Base-by-base conservation (phyloP, 768 basidiomycete genomes). In the Kwoniella pini region DNA sequence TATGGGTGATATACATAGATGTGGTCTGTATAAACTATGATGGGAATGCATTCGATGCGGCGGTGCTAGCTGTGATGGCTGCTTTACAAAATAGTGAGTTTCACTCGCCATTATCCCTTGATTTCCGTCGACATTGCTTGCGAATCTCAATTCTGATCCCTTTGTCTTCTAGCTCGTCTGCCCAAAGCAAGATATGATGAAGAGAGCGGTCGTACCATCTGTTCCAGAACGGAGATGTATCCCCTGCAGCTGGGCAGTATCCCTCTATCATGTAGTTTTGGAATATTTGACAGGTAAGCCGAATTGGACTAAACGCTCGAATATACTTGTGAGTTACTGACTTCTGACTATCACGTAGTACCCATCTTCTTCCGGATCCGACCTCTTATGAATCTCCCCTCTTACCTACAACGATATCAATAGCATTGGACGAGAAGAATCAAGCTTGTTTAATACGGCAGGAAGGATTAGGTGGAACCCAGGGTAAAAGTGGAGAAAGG, bases 21-120 rank as follows among this genome's bases (percentile, higher is more conserved):
- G 86, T 90, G 27, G 90, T 88, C 0, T 97, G 95, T 75, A 90
- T 99, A 65, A 98, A 96, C 80, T 96, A 95, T 74, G 94, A 98
- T 75, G 96, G 96, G 4, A 98, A 97, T 72, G 88, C 84, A 1
- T 91, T 94, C 60, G 96, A 99, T 66, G 91, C 96, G 0, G 84
- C 90, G 0, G 82, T 97, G 10, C 75, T 97, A 21, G 91, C 91
- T 0, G 89, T 94, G 82, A 85, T 92, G 49, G 86, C 88, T 9
- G 93, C 95, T 4, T 80, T 98, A 43, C 84, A 82, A 75, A 91
- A 92, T 62, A 88, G 93, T 95, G 68, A 49, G 38, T 53, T 40
- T 10, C 17, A 7, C 36, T 42, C 26, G 4, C 50, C 9, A 51
- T 13, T 19, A 10, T 6, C 15, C 33, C 33, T 15, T 36, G 7